Evolutionary conservation across 441 rosid genomes (phyloP).

Genomic region (Adansonia gregorii): DNA sequence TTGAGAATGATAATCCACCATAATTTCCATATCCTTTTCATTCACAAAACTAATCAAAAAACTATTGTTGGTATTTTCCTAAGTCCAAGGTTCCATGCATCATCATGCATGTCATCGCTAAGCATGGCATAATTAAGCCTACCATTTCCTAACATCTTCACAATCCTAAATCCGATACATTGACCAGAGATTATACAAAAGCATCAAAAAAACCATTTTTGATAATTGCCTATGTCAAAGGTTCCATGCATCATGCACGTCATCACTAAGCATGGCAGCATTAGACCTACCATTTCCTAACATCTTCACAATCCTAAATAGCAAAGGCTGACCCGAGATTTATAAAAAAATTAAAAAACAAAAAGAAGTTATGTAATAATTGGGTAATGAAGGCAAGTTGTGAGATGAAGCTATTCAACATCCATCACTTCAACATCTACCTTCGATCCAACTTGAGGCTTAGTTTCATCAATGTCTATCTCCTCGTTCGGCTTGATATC

Average conservation of each 20-base stretch:
- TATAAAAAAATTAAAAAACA: background rate
- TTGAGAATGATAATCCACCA: background rate
- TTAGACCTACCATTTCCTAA: background rate
- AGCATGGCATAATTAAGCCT: too few relatives aligned
- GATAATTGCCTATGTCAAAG: background rate
- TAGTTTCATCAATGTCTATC: background rate
- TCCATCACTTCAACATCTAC: constrained; percentile 12
- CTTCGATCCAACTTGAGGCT: background rate
- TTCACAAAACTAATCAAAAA: background rate
- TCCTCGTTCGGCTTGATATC: constrained; percentile 14
- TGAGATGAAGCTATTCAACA: constrained; percentile 7
- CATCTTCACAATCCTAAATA: background rate
- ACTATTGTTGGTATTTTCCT: background rate
- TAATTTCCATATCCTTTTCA: background rate
- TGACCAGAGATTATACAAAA: background rate
- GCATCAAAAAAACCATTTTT: background rate
- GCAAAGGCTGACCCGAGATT: background rate
- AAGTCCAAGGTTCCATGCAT: background rate
- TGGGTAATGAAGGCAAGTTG: background rate
- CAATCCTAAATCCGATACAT: background rate
- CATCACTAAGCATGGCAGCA: background rate
- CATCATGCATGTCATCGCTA: background rate
- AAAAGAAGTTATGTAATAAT: background rate
- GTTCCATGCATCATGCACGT: background rate
- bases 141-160: background rate